phyloP scores from a whole-genome alignment of 2,329 filamentous ascomycete species.

The Scolecobasidium constrictum region DNA sequence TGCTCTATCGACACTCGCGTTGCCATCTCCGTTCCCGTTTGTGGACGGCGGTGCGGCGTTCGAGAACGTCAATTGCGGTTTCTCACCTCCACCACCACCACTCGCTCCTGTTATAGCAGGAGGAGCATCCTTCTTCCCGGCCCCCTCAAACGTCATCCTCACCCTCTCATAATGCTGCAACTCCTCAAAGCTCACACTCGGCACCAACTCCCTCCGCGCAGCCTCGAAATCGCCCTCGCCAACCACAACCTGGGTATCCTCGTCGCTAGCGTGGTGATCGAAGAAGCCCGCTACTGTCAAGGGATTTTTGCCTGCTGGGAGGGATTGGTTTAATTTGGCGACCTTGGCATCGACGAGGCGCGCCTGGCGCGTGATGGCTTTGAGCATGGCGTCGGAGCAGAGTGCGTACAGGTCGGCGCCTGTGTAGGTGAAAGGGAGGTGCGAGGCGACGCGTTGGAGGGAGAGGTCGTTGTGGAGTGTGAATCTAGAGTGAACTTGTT shows the following conservation, averaged over 20 bases:
- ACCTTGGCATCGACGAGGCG: constrained; percentile 76
- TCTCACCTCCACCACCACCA: neutral
- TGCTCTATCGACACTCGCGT: constrained; percentile 9
- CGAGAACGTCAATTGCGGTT: neutral
- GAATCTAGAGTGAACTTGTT: constrained; percentile 51
- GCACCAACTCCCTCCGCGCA: constrained; percentile 78
- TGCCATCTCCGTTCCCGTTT: constrained; percentile 13
- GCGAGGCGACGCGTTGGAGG: constrained; percentile 60
- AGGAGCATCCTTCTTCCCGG: constrained; percentile 13
- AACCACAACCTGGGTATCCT: constrained; percentile 80
- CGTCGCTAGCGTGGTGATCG: constrained; percentile 74
- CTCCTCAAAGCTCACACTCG: constrained; percentile 86
- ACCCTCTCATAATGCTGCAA: constrained; percentile 84
- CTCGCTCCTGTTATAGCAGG: neutral
- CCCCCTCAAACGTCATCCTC: constrained; percentile 68
- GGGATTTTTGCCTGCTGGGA: constrained; percentile 16
- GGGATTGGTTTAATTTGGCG: constrained; percentile 47
- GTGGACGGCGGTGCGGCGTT: neutral
- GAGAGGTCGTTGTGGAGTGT: constrained; percentile 71
- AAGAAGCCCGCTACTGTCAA: constrained; percentile 91
- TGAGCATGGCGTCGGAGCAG: constrained; percentile 97
- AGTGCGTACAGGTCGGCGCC: constrained; percentile 95
- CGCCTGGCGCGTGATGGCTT: constrained; percentile 88
- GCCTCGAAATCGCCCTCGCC: constrained; percentile 77
- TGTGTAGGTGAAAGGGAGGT: constrained; percentile 89